Evolutionary conservation across 805 yeast species (phyloP).

Genomic region (Candida golubevii): DNA sequence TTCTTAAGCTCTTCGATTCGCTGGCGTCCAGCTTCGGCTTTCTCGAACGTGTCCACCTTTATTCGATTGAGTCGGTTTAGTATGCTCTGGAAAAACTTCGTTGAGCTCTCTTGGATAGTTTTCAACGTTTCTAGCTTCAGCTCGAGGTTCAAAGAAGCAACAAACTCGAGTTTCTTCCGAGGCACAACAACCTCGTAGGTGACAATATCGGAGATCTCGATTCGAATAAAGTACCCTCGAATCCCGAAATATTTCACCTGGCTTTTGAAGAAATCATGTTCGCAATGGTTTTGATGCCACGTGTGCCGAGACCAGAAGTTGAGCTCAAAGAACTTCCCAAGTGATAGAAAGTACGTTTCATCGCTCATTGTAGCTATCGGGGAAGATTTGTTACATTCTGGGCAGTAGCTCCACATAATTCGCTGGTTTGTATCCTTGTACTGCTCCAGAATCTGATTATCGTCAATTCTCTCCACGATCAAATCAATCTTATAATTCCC

Average conservation of each 20-base stretch:
- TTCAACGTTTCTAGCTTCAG: conserved; percentile 62
- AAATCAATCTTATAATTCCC: conserved; percentile 81
- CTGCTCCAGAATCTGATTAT: conserved; percentile 18
- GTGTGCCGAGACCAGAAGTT: conserved; percentile 60
- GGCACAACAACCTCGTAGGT: conserved; percentile 80
- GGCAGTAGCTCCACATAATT: conserved; percentile 89
- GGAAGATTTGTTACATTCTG: conserved; percentile 66
- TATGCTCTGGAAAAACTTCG: conserved; percentile 68
- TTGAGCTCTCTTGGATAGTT: conserved; percentile 49
- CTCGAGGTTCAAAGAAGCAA: conserved; percentile 62
- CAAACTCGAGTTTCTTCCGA: conserved; percentile 63
- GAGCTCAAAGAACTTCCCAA: conserved; percentile 89
- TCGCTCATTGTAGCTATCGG: conserved; percentile 82
- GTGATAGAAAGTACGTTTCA: conserved; percentile 82
- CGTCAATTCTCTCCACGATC: conserved; percentile 51
- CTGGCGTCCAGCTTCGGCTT: conserved; percentile 61
- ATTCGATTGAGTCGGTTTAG: conserved; percentile 66
- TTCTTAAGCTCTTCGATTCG: conserved; percentile 55
- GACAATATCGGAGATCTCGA: conserved; percentile 74
- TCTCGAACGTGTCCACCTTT: conserved; percentile 69
- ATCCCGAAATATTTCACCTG: conserved; percentile 83
- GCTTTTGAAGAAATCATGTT: conserved; percentile 75
- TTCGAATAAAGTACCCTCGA: conserved; percentile 69
- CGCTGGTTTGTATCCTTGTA: conserved; percentile 46
- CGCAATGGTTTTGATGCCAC: conserved; percentile 47